A percentile compares a stretch with the other conserved stretches of the same genome.
Evolutionary conservation across 2,329 filamentous ascomycete genomes (phyloP).

Genomic region (Nannizziopsis arthrosporioides): DNA sequence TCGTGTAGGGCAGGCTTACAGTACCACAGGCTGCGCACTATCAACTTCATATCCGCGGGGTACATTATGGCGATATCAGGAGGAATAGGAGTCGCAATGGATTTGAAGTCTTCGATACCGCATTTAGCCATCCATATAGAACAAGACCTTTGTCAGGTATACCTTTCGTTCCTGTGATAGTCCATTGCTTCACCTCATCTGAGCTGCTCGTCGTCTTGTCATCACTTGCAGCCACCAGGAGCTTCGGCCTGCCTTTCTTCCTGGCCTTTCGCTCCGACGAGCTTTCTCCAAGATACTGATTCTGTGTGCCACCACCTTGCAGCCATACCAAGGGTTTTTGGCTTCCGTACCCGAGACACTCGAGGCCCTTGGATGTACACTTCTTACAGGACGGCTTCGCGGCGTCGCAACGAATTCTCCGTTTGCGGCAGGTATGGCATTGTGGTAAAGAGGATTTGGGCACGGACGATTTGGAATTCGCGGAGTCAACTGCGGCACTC

Average conservation of each 20-base stretch:
- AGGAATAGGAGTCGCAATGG: background rate
- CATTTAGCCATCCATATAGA: background rate
- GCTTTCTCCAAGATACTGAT: slow-evolving; percentile 7
- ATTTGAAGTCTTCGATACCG: background rate
- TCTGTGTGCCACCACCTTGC: slow-evolving; percentile 22
- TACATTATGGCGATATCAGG: slow-evolving; percentile 6
- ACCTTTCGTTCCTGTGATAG: background rate
- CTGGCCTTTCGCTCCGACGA: slow-evolving; percentile 4
- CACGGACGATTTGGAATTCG: background rate
- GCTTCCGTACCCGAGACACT: slow-evolving; percentile 22
- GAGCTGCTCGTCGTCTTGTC: background rate
- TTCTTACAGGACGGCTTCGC: slow-evolving; percentile 14
- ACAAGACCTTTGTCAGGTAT: background rate
- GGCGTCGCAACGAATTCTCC: slow-evolving; percentile 16
- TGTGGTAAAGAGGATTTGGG: slow-evolving; percentile 1
- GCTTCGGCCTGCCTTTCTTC: slow-evolving; percentile 14
- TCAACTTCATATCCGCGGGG: slow-evolving; percentile 11
- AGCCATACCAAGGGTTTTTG: slow-evolving; percentile 39
- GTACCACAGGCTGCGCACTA: slow-evolving; percentile 15
- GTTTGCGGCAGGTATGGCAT: slow-evolving; percentile 17
- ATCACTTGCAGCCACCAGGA: slow-evolving; percentile 11
- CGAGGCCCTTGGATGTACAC: slow-evolving; percentile 13
- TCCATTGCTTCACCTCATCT: background rate
- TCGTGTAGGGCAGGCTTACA: slow-evolving; percentile 9
- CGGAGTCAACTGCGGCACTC: background rate